These are phyloP conservation scores for Penicillium sp. DNA, from an alignment of 2,329 filamentous ascomycete genomes.

Conservation along the genomic window DNA sequence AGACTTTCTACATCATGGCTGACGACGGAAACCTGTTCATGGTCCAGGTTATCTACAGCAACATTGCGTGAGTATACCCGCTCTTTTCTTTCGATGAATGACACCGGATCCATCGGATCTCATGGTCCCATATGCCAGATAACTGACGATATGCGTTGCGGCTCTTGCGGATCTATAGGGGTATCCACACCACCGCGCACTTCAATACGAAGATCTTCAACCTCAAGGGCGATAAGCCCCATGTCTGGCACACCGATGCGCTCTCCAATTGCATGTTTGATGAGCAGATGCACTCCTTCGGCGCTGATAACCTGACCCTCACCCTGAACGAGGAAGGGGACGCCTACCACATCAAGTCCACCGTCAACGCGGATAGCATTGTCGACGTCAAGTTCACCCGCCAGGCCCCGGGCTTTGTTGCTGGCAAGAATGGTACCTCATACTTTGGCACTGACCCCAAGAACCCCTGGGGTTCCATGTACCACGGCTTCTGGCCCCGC, in stretches of 20 bases:
- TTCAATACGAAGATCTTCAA: constrained; percentile 95
- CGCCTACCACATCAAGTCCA: constrained; percentile 87
- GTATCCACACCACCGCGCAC: constrained; percentile 86
- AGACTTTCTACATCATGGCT: constrained; percentile 88
- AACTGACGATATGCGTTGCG: constrained; percentile 7
- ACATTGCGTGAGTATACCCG: constrained; percentile 74
- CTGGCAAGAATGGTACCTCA: constrained; percentile 81
- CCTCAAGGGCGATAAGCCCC: constrained; percentile 71
- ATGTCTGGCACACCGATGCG: constrained; percentile 83
- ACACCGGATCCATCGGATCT: not conserved
- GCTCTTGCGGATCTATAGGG: constrained; percentile 59
- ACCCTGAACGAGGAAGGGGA: constrained; percentile 85
- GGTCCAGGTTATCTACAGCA: constrained; percentile 95
- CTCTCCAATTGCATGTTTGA: constrained; percentile 82
- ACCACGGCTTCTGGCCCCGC: constrained; percentile 93
- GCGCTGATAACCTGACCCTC: constrained; percentile 82
- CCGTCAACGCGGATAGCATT: constrained; percentile 77
- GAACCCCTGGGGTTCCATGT: constrained; percentile 90
- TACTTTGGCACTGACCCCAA: constrained; percentile 83
- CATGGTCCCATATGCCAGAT: not conserved
- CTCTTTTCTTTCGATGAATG: not conserved
- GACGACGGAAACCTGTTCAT: constrained; percentile 79
- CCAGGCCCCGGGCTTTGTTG: constrained; percentile 78
- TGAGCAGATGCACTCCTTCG: constrained; percentile 81
- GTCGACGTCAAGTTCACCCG: constrained; percentile 85